Conservation (phyloP, 164 flowering plant species). For the Nymphaea thermarum region DNA sequence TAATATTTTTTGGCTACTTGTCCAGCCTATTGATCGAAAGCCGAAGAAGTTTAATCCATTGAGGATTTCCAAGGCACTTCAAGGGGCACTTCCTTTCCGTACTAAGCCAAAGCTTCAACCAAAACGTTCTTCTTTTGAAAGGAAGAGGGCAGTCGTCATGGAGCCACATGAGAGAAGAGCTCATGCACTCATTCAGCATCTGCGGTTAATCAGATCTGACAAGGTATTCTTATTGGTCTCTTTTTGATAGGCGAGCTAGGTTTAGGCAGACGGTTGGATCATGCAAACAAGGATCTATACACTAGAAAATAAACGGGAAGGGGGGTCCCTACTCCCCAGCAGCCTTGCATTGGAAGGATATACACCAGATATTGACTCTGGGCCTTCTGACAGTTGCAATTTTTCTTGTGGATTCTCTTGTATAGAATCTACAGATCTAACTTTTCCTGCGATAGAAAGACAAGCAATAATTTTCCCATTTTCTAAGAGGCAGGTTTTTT, state of each 20-base stretch:
- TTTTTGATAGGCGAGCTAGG: not conserved
- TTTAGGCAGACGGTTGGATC: not conserved
- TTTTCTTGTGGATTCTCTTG: not conserved
- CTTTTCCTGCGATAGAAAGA: too few species aligned
- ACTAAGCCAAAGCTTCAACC: slow-evolving; percentile 76
- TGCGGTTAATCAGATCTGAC: slow-evolving; percentile 43
- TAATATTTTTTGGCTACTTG: not conserved
- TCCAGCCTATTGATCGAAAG: slow-evolving; percentile 77
- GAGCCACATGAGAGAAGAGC: slow-evolving; percentile 59
- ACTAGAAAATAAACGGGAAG: too few species aligned
- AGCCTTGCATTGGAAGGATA: not conserved
- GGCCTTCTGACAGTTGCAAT: not conserved
- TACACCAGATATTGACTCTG: not conserved
- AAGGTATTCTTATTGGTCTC: slow-evolving; percentile 36
- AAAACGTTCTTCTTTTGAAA: slow-evolving; percentile 29
- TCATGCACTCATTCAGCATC: slow-evolving; percentile 52
- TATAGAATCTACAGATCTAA: not conserved
- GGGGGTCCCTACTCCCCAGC: too few species aligned
- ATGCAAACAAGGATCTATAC: too few species aligned
- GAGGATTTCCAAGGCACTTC: slow-evolving; percentile 67
- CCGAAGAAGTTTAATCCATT: slow-evolving; percentile 83
- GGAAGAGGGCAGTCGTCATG: slow-evolving; percentile 65
- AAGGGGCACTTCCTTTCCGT: slow-evolving; percentile 65
- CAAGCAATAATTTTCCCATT: too few species aligned
- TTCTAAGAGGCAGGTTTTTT: not conserved